A percentile compares a stretch with the other conserved stretches of the same genome.
These are phyloP conservation scores for Fusarium cicatricum DNA, from an alignment of 2,329 filamentous ascomycete species.

Conservation along the genomic window DNA sequence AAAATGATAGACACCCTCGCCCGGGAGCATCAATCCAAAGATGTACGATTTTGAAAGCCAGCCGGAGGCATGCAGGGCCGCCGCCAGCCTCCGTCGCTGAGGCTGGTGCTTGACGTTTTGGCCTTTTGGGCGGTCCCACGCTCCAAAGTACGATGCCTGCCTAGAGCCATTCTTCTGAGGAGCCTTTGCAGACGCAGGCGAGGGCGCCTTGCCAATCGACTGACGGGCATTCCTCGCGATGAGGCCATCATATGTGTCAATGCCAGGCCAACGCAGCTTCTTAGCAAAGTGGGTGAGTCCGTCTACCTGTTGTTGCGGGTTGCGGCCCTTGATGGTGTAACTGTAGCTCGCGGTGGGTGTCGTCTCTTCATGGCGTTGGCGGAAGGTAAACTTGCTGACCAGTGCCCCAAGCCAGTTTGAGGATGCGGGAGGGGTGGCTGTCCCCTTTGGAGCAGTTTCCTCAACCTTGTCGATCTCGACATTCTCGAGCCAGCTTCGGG, in stretches of 20 bases:
- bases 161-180: constrained; percentile 48
- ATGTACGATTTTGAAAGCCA: constrained; percentile 75
- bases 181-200: constrained; percentile 41
- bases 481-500: constrained; percentile 73
- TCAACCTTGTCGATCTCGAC: constrained; percentile 63
- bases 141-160: constrained; percentile 58
- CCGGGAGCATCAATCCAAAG: constrained; percentile 70
- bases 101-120: constrained; percentile 47
- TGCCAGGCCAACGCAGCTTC: constrained; percentile 69
- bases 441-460: constrained; percentile 22
- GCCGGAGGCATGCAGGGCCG: constrained; percentile 65
- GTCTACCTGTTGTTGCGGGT: constrained; percentile 66
- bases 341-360: constrained; percentile 44
- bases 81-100: constrained; percentile 63
- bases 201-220: constrained; percentile 43
- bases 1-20: constrained; percentile 68
- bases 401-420: constrained; percentile 64
- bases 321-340: constrained; percentile 63
- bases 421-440: constrained; percentile 20
- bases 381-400: constrained; percentile 61
- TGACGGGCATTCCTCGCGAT: constrained; percentile 58
- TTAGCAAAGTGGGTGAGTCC: constrained; percentile 71
- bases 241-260: constrained; percentile 59
- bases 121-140: constrained; percentile 48
- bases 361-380: constrained; percentile 50